Conservation (phyloP, 768 basidiomycete species). For the Lactarius indigo region DNA sequence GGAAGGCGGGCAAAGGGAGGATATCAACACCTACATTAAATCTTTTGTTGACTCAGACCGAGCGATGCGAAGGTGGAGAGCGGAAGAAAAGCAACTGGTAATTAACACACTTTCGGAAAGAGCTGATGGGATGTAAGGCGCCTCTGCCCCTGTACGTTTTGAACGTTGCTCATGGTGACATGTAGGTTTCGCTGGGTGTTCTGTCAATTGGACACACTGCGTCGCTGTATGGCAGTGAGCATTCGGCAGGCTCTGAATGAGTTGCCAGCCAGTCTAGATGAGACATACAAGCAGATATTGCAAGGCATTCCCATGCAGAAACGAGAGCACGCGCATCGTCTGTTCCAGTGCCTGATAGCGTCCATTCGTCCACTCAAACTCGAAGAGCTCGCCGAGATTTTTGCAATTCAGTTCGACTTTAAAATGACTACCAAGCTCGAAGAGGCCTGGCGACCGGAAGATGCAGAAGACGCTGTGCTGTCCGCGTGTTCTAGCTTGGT, state of each 20-base stretch:
- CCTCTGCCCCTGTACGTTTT: neutral
- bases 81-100: neutral
- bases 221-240: neutral
- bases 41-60: neutral
- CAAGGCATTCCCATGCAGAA: neutral
- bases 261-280: neutral
- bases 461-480: constrained; percentile 1
- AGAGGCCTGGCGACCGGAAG: neutral
- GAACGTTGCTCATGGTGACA: neutral
- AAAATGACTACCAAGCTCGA: neutral
- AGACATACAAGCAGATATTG: neutral
- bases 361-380: neutral
- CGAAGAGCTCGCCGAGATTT: neutral
- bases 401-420: neutral
- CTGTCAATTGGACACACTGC: neutral
- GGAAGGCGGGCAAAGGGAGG: constrained; percentile 2
- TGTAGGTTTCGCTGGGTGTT: constrained; percentile 4
- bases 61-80: constrained; percentile 5
- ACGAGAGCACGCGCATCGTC: neutral
- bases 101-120: neutral
- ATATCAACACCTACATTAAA: neutral
- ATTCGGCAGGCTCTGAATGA: neutral
- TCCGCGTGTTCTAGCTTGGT: neutral
- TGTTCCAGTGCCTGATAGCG: neutral
- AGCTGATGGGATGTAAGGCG: constrained; percentile 2